Evolutionary conservation across 345 rosid genomes (phyloP).

Genomic region (Mallotus nudiflorus): DNA sequence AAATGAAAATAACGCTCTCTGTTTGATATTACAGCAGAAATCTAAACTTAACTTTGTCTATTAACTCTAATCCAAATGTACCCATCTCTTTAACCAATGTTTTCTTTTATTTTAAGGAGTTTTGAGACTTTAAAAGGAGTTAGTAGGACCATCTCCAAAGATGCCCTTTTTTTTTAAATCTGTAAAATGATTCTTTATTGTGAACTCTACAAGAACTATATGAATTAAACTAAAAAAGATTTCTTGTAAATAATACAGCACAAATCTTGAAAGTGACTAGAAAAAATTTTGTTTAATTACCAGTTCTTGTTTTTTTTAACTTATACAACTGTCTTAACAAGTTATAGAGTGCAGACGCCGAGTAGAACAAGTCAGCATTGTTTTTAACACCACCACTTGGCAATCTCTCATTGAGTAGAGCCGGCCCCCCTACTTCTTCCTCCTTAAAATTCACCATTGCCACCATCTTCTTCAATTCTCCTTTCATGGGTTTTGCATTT

Average conservation of each 20-base stretch:
- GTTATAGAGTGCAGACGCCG: slow-evolving; percentile 29
- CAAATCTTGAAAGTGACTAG: slow-evolving; percentile 24
- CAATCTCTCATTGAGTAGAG: slow-evolving; percentile 26
- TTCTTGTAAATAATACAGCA: background rate
- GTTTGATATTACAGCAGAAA: no score
- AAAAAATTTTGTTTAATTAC: background rate
- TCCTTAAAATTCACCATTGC: slow-evolving; percentile 16
- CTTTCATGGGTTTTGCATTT: background rate
- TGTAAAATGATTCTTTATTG: background rate
- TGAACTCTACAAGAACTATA: slow-evolving; percentile 9
- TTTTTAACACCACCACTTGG: slow-evolving; percentile 48
- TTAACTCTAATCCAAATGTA: no score
- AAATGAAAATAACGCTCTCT: no score
- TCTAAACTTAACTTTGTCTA: no score
- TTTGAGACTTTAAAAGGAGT: no score
- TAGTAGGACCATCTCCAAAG: background rate
- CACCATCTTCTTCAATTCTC: background rate
- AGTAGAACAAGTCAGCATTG: slow-evolving; percentile 50
- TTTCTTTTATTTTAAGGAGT: no score
- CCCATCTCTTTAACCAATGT: no score
- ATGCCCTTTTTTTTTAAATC: background rate
- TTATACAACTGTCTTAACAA: background rate
- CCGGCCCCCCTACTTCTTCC: slow-evolving; percentile 37
- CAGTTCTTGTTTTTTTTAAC: background rate
- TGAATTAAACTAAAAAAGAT: background rate